Evolutionary conservation across 148 eudicot species (phyloP).

Genomic region (Camellia lanceoleosa): DNA sequence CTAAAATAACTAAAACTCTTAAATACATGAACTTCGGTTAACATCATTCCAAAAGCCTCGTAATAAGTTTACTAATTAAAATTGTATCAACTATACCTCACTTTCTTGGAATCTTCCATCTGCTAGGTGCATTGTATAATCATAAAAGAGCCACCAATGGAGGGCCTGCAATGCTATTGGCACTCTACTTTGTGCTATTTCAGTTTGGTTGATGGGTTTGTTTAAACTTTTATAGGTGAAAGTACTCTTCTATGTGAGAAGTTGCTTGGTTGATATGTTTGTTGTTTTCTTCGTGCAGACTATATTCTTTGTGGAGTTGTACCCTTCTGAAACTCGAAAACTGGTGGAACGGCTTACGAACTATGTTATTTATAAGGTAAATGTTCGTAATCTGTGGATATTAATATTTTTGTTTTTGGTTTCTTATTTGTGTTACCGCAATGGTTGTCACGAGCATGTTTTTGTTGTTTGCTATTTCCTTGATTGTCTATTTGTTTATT

Average conservation of each 20-base stretch:
- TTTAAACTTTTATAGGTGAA: constrained; percentile 2
- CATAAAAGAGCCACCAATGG: not conserved
- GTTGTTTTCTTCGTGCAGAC: constrained; percentile 49
- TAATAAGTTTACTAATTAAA: not conserved
- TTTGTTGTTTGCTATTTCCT: not conserved
- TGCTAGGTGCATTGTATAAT: not conserved
- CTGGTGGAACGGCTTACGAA: constrained; percentile 76
- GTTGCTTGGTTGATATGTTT: not conserved
- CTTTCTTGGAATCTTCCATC: not conserved
- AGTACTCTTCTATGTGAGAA: not conserved
- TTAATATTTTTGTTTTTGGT: not conserved
- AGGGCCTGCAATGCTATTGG: not conserved
- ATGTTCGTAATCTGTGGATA: not conserved
- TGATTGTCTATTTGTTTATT: not conserved
- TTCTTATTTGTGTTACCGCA: not conserved
- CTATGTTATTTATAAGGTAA: constrained; percentile 91
- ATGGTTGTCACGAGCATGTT: not conserved
- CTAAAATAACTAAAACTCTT: not conserved
- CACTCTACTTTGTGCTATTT: not conserved
- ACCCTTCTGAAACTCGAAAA: constrained; percentile 75
- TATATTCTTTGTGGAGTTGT: constrained; percentile 71
- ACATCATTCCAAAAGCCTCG: not conserved
- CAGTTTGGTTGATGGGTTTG: constrained; percentile 1
- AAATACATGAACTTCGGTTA: not conserved
- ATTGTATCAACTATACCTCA: not conserved